Evolutionary conservation across 805 yeast genomes (phyloP).

Genomic region (Myxozyma geophila): DNA sequence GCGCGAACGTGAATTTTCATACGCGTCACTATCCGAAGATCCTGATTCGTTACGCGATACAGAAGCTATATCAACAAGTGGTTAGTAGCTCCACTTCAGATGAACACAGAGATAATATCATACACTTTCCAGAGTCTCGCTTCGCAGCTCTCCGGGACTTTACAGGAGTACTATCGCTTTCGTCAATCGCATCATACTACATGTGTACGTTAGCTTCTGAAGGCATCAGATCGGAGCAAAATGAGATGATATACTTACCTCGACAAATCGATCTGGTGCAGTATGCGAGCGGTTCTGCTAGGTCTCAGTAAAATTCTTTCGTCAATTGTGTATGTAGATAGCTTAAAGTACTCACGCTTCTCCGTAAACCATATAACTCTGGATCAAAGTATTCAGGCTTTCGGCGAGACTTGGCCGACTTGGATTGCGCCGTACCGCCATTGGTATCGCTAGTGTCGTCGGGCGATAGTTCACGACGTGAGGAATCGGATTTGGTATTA

Average conservation of each 20-base stretch:
- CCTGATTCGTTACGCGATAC: conserved; percentile 8
- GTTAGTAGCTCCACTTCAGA: neutral
- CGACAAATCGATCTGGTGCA: conserved; percentile 42
- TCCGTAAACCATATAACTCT: conserved; percentile 51
- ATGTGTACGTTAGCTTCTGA: neutral
- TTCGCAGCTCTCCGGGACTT: conserved; percentile 10
- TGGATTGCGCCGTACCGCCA: neutral
- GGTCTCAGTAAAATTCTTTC: conserved; percentile 1
- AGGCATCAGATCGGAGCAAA: neutral
- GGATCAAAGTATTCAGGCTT: conserved; percentile 40
- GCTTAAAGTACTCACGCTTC: conserved; percentile 41
- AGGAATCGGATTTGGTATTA: neutral
- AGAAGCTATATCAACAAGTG: neutral
- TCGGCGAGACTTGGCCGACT: conserved; percentile 8
- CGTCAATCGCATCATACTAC: conserved; percentile 26
- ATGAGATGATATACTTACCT: conserved; percentile 7
- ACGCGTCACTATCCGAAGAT: conserved; percentile 34
- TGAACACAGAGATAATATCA: neutral
- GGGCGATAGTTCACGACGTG: neutral
- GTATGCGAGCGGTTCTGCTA: conserved; percentile 42
- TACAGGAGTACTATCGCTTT: conserved; percentile 21
- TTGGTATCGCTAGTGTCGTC: neutral
- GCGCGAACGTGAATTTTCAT: conserved; percentile 17
- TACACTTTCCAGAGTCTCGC: conserved; percentile 15
- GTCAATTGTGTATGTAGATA: neutral